Base-by-base conservation (phyloP, 352 stramenopile genomes). In the Pythium rishiriense region DNA sequence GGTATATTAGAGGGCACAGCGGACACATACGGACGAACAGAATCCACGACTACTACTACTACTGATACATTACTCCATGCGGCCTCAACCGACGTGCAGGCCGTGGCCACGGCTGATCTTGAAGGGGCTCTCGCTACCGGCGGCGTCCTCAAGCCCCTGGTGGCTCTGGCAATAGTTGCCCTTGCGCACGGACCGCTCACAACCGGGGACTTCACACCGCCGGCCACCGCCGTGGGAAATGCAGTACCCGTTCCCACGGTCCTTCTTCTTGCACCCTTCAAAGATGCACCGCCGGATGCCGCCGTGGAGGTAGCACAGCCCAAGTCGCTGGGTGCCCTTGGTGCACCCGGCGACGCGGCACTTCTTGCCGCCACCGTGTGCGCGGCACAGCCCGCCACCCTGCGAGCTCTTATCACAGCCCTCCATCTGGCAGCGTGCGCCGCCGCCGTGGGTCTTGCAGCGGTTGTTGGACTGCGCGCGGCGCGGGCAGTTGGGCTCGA, bases 391-490 rank as follows among this genome's bases (percentile, higher is more conserved):
- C 0, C 85, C 85, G 14, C 83, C 85, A 22, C 83, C 82, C 60
- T 94, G 85, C 0, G 85, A 94, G 45, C 81, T 91, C 64, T 92
- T 94, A 58, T 84, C 73, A 31, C 85, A 94, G 10, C 76, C 80
- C 14, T 69, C 47, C 26, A 87, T 74, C 59, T 88, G 81, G 70
- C 85, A 94, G 39, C 85, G 78, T 10, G 83, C 85, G 29, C 85
- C 85, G 17, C 85, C 85, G 43, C 85, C 81, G 55, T 94, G 85
- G 12, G 78, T 90, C 69, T 94, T 94, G 70, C 85, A 94, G 4
- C 79, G 78, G 61, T 91, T 90, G 66, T 91, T 92, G 14, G 83
- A 91, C 61, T 94, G 85, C 8, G 80, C 85, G 10, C 83, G 72
- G 1, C 80, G 81, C 0, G 68, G 75, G 46, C 85, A 94, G 7